Evolutionary conservation across 1,284 basidiomycete species (phyloP).

Genomic region (Trichosporon coremiiforme): DNA sequence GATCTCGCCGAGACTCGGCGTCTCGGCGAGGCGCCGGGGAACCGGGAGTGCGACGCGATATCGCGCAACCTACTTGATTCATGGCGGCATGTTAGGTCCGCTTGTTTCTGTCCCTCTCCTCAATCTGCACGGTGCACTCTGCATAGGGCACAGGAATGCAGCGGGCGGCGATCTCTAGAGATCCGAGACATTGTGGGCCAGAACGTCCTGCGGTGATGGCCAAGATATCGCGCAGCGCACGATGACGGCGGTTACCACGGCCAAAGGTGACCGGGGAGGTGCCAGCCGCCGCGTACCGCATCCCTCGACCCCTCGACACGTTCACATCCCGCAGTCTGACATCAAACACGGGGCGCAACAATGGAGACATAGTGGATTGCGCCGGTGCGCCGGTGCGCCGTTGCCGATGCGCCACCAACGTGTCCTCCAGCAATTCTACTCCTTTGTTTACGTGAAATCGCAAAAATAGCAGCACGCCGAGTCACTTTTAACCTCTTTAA

Average conservation of each 20-base stretch:
- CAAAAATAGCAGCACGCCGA: background rate
- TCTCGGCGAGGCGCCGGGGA: background rate
- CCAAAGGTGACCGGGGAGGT: background rate
- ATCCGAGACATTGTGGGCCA: too few species aligned
- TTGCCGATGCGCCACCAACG: background rate
- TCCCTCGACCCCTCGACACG: too few species aligned
- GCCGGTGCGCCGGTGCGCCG: too few species aligned
- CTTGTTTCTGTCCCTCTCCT: background rate
- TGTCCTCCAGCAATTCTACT: background rate
- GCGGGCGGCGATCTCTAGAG: background rate
- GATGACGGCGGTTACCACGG: background rate
- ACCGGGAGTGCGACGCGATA: slow-evolving; percentile 1
- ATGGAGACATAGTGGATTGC: too few species aligned
- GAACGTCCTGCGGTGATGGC: too few species aligned
- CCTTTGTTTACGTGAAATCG: background rate
- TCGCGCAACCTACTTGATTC: background rate
- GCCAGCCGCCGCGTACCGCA: background rate
- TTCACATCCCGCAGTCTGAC: too few species aligned
- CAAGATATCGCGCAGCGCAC: background rate
- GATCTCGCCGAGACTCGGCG: background rate
- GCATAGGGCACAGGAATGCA: background rate
- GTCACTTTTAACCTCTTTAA: background rate
- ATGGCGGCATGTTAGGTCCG: background rate
- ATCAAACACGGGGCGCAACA: too few species aligned
- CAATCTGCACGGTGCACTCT: background rate